These are phyloP conservation scores for Arthroderma sp. DNA, from an alignment of 2,329 filamentous ascomycete genomes.

Conservation along the genomic window DNA sequence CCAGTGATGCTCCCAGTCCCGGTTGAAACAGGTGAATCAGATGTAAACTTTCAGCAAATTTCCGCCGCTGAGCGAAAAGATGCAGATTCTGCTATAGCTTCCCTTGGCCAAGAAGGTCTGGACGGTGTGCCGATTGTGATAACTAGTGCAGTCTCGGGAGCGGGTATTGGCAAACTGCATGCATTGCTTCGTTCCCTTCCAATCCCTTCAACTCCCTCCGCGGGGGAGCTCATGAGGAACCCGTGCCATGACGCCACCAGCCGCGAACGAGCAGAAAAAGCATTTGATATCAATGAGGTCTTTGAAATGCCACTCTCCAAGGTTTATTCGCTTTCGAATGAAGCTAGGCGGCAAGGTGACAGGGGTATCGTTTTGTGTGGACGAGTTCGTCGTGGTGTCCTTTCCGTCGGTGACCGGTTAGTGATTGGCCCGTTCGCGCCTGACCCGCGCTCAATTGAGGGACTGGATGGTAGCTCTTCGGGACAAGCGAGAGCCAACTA, in stretches of 20 bases:
- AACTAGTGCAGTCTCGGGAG: constrained; percentile 74
- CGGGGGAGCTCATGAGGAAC: not conserved
- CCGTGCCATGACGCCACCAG: not conserved
- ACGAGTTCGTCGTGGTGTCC: constrained; percentile 61
- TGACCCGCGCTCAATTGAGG: constrained; percentile 28
- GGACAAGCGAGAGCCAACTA: constrained; percentile 14
- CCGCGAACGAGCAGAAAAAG: constrained; percentile 5
- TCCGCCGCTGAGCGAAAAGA: constrained; percentile 44
- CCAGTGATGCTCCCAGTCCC: constrained; percentile 53
- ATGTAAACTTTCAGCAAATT: constrained; percentile 44
- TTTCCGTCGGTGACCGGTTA: constrained; percentile 66
- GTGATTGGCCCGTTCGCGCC: constrained; percentile 60
- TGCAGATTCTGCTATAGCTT: constrained; percentile 42
- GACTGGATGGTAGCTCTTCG: constrained; percentile 9
- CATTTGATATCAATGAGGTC: constrained; percentile 80
- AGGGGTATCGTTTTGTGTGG: constrained; percentile 69
- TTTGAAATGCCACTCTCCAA: constrained; percentile 61
- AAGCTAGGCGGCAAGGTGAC: constrained; percentile 32
- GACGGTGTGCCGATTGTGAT: constrained; percentile 67
- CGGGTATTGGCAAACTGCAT: constrained; percentile 68
- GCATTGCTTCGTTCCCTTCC: constrained; percentile 67
- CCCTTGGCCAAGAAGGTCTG: constrained; percentile 26
- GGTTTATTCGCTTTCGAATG: constrained; percentile 30
- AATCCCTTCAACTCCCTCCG: constrained; percentile 34
- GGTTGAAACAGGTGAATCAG: constrained; percentile 36